Conservation (phyloP, 2,329 filamentous ascomycete species). For the Fusarium tricinctum region DNA sequence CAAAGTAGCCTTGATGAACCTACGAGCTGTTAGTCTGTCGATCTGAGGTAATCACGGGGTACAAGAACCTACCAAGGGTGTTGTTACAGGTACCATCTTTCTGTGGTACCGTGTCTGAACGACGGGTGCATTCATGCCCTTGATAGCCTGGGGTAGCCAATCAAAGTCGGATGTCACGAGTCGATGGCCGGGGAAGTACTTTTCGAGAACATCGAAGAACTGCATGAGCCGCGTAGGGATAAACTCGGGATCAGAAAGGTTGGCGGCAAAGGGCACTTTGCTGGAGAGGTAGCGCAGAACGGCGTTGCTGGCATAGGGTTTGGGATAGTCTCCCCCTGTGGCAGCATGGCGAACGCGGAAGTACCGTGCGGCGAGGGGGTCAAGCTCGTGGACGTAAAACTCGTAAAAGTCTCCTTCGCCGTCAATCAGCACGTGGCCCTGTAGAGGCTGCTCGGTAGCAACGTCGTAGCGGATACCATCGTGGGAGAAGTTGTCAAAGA, state of each 20-base stretch:
- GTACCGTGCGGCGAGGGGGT: conserved; percentile 86
- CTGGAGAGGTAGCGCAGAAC: conserved; percentile 73
- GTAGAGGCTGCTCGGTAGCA: conserved; percentile 82
- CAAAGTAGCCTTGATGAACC: conserved; percentile 99
- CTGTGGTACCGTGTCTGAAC: conserved; percentile 95
- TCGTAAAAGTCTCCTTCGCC: conserved; percentile 91
- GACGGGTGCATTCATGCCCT: conserved; percentile 90
- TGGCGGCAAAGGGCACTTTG: conserved; percentile 77
- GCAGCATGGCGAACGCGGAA: conserved; percentile 87
- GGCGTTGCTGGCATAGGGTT: conserved; percentile 68
- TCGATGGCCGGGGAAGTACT: conserved; percentile 90
- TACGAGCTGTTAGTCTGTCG: conserved; percentile 53
- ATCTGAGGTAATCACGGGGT: neutral
- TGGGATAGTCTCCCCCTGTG: conserved; percentile 72
- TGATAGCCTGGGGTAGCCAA: conserved; percentile 83
- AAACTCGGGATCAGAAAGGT: conserved; percentile 88
- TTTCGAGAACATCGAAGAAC: conserved; percentile 92
- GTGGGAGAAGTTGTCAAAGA: conserved; percentile 98
- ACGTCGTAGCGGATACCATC: conserved; percentile 93
- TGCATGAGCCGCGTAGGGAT: conserved; percentile 95
- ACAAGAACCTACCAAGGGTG: conserved; percentile 79
- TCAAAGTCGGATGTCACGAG: conserved; percentile 93
- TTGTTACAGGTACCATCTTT: conserved; percentile 88
- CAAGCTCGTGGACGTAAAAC: conserved; percentile 86
- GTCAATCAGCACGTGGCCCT: conserved; percentile 91